A percentile compares a stretch with the other conserved stretches of the same genome.
Conservation (phyloP, 2,329 filamentous ascomycete species). For the Zopfia rhizophila region DNA sequence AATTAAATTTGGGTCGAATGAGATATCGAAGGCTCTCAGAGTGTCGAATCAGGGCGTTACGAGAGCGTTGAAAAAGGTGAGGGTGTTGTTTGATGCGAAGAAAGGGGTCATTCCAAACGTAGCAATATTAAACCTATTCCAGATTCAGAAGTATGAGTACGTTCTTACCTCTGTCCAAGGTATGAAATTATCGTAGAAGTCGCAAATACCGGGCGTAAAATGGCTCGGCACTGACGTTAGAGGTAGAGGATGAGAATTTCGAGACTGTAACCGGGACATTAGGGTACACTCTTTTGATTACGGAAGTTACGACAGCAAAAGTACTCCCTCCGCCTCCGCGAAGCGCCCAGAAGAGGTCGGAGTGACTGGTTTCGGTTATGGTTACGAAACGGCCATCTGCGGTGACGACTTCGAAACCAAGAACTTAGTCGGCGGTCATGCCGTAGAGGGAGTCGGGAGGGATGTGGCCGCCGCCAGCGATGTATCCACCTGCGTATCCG, state of each 20-base stretch:
- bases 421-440: conserved; percentile 36
- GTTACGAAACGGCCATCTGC: conserved; percentile 31
- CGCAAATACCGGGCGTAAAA: conserved; percentile 42
- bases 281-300: conserved; percentile 48
- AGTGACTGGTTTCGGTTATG: conserved; percentile 40
- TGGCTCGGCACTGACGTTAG: conserved; percentile 28
- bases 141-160: conserved; percentile 40
- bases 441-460: conserved; percentile 59
- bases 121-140: conserved; percentile 32
- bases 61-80: conserved; percentile 33
- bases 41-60: conserved; percentile 33
- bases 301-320: conserved; percentile 45
- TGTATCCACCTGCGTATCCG: conserved; percentile 53
- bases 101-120: conserved; percentile 36
- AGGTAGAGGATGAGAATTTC: conserved; percentile 37
- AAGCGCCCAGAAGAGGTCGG: conserved; percentile 51
- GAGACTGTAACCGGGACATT: conserved; percentile 37
- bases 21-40: conserved; percentile 32
- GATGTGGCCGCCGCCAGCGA: conserved; percentile 62
- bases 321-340: conserved; percentile 48
- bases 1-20: conserved; percentile 34
- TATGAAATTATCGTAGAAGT: conserved; percentile 36
- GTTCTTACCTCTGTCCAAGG: conserved; percentile 37
- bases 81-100: conserved; percentile 39
- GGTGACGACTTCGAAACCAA: conserved; percentile 36